Conservation (phyloP, 371 early-diverging fungal genomes). For the Vairimorpha ceranae region DNA sequence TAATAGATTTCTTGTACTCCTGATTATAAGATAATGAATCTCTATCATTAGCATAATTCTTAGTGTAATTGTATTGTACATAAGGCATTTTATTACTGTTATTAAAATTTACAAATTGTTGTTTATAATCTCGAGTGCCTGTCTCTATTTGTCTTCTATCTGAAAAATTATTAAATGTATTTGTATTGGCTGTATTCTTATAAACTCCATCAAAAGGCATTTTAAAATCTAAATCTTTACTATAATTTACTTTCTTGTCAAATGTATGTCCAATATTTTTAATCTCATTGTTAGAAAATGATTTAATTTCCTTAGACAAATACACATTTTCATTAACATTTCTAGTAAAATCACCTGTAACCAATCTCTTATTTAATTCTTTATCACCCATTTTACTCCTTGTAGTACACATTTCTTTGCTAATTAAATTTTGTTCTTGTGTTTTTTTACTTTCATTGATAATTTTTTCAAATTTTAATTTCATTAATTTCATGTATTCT, state of each 20-base stretch:
- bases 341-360: neutral
- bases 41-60: too few species aligned
- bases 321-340: neutral
- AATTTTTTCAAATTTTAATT: slow-evolving; percentile 46
- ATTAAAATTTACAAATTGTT: too few species aligned
- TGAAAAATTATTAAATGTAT: too few species aligned
- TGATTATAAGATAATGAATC: too few species aligned
- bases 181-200: neutral
- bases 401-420: neutral
- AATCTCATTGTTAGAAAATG: too few species aligned
- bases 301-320: too few species aligned
- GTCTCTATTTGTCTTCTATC: too few species aligned
- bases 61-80: too few species aligned
- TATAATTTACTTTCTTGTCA: neutral
- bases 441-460: neutral
- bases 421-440: neutral
- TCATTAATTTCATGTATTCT: slow-evolving; percentile 57
- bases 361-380: neutral
- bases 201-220: neutral
- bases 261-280: neutral
- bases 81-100: too few species aligned
- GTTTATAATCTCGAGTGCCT: too few species aligned
- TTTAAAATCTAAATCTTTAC: neutral
- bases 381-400: neutral
- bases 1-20: too few species aligned